Conservation (phyloP, 306 rosid species). For the Trichosanthes cucumerina region DNA sequence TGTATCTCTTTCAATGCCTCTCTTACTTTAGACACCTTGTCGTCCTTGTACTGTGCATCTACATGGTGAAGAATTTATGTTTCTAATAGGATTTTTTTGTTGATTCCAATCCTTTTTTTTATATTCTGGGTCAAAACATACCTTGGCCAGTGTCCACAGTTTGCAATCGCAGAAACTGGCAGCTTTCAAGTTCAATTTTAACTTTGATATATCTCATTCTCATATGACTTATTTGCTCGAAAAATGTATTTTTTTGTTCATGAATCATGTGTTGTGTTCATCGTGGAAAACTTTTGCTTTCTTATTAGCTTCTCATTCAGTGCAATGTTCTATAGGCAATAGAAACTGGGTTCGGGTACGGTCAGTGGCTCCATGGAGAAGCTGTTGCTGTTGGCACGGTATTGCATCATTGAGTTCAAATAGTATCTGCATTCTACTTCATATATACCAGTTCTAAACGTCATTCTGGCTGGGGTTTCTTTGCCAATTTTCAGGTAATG, state of each 20-base stretch:
- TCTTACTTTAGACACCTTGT: not conserved
- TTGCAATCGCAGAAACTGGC: not conserved
- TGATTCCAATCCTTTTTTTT: not conserved
- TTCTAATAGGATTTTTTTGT: not conserved
- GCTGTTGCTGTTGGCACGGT: slow-evolving; percentile 98
- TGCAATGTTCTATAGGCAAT: slow-evolving; percentile 53
- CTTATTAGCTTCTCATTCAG: slow-evolving; percentile 11
- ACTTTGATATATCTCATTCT: not conserved
- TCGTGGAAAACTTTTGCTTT: not conserved
- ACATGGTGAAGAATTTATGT: not conserved
- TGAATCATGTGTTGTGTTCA: not conserved
- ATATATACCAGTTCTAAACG: slow-evolving; percentile 5
- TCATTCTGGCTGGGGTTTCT: slow-evolving; percentile 12
- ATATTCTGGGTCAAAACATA: not conserved
- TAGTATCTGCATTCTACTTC: not conserved
- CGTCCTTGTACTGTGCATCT: not conserved
- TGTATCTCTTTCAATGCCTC: not conserved
- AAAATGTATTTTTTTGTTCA: not conserved
- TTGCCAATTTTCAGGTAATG: slow-evolving; percentile 55
- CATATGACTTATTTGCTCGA: not conserved
- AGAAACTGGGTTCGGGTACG: slow-evolving; percentile 81
- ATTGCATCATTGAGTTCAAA: slow-evolving; percentile 6
- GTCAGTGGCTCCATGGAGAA: slow-evolving; percentile 98
- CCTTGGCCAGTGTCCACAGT: not conserved
- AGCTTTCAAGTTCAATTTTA: not conserved